Conservation (phyloP, 2,329 filamentous ascomycete species). For the Chalaropsis ovoidea region DNA sequence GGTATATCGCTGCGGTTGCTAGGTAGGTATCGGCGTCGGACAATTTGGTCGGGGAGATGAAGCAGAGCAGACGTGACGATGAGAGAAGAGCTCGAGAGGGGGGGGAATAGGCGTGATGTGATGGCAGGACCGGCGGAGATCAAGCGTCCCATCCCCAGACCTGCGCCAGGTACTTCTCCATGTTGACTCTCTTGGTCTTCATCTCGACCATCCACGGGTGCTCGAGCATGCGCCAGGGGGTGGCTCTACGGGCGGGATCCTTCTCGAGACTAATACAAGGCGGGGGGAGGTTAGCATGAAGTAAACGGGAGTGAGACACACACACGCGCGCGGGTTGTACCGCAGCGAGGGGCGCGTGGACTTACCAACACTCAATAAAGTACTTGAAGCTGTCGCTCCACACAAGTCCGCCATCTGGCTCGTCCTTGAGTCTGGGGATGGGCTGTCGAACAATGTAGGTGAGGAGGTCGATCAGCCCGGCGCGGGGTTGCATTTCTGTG, state of each 20-base stretch:
- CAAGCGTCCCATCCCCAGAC: slow-evolving; percentile 87
- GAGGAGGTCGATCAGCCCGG: slow-evolving; percentile 84
- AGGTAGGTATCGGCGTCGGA: too few relatives aligned
- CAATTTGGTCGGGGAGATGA: too few relatives aligned
- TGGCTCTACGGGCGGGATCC: slow-evolving; percentile 73
- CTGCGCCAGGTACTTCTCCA: slow-evolving; percentile 83
- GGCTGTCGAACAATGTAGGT: slow-evolving; percentile 96
- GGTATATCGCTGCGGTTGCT: neutral
- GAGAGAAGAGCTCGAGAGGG: neutral
- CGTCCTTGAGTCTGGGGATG: slow-evolving; percentile 91
- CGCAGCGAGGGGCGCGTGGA: slow-evolving; percentile 28
- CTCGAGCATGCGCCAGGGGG: slow-evolving; percentile 96
- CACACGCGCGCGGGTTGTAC: neutral
- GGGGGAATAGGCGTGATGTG: neutral
- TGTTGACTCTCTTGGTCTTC: slow-evolving; percentile 91
- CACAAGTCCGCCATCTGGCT: slow-evolving; percentile 75
- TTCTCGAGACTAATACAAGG: slow-evolving; percentile 67
- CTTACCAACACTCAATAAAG: slow-evolving; percentile 98
- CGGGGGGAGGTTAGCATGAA: slow-evolving; percentile 18
- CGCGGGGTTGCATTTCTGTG: slow-evolving; percentile 86
- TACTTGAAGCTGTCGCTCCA: slow-evolving; percentile 99
- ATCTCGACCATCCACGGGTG: slow-evolving; percentile 99
- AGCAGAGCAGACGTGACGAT: neutral
- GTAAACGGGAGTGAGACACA: slow-evolving; percentile 32
- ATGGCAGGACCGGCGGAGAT: neutral